Conservation (phyloP, 2,329 filamentous ascomycete species). For the Cladophialophora exuberans region DNA sequence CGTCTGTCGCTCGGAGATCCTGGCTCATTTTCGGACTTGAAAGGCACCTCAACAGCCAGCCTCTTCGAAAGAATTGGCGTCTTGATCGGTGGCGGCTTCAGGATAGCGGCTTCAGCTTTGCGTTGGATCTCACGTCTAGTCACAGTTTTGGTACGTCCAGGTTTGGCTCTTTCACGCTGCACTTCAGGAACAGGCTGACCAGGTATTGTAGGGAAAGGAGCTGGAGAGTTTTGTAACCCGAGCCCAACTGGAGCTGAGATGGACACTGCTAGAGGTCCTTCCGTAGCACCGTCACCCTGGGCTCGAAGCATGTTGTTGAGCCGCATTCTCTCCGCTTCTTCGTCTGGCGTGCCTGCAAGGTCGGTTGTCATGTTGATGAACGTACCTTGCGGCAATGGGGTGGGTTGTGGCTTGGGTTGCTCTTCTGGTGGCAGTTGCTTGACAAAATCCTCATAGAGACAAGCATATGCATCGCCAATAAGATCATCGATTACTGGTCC, state of each 20-base stretch:
- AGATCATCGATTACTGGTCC: slow-evolving; percentile 84
- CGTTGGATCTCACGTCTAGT: slow-evolving; percentile 62
- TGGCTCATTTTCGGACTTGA: slow-evolving; percentile 22
- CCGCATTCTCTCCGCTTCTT: slow-evolving; percentile 52
- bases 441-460: slow-evolving; percentile 70
- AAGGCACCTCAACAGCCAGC: slow-evolving; percentile 29
- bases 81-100: slow-evolving; percentile 43
- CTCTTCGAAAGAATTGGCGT: slow-evolving; percentile 34
- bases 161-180: slow-evolving; percentile 21
- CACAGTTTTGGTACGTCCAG: slow-evolving; percentile 58
- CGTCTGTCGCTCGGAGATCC: slow-evolving; percentile 55
- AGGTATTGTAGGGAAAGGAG: slow-evolving; percentile 2
- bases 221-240: slow-evolving; percentile 25
- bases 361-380: slow-evolving; percentile 40
- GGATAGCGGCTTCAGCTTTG: slow-evolving; percentile 60
- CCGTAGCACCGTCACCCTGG: slow-evolving; percentile 30
- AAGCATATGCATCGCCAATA: slow-evolving; percentile 86
- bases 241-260: slow-evolving; percentile 29
- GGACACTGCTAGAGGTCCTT: slow-evolving; percentile 24
- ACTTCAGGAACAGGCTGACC: slow-evolving; percentile 20
- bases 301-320: slow-evolving; percentile 50
- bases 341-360: slow-evolving; percentile 45
- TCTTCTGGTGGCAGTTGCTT: slow-evolving; percentile 39
- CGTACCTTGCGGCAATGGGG: slow-evolving; percentile 26
- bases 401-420: slow-evolving; percentile 18